Evolutionary conservation across 2,329 filamentous ascomycete species (phyloP).

Genomic region (Fusarium penzigii): DNA sequence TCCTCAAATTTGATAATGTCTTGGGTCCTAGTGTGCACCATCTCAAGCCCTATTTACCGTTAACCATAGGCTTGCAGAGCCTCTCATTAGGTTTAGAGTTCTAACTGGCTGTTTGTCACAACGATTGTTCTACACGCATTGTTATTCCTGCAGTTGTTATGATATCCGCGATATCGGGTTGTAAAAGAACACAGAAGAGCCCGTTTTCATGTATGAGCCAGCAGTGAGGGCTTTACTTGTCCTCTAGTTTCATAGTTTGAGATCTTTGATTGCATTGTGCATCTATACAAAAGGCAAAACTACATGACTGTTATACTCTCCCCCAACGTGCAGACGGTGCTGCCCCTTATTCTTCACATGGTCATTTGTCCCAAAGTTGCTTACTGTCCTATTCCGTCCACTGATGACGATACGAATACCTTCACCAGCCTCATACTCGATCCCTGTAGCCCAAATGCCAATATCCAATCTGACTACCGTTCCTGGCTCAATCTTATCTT

Average conservation of each 20-base stretch:
- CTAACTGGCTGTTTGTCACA: too few relatives aligned
- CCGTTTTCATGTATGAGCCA: neutral
- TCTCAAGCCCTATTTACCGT: too few relatives aligned
- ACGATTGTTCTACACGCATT: too few relatives aligned
- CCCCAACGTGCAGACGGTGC: constrained; percentile 24
- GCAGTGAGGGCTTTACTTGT: neutral
- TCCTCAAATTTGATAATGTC: too few relatives aligned
- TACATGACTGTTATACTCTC: constrained; percentile 20
- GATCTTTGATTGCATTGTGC: neutral
- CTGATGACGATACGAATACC: constrained; percentile 21
- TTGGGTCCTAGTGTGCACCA: too few relatives aligned
- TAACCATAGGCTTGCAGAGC: too few relatives aligned
- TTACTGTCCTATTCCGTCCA: constrained; percentile 23
- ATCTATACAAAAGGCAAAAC: constrained; percentile 13
- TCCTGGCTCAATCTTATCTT: constrained; percentile 26
- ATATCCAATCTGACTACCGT: constrained; percentile 29
- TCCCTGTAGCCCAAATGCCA: constrained; percentile 31
- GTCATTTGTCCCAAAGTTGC: constrained; percentile 10
- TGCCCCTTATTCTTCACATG: constrained; percentile 19
- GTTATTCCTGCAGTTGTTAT: too few relatives aligned
- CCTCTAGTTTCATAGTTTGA: neutral
- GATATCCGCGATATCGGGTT: too few relatives aligned
- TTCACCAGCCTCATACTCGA: constrained; percentile 31
- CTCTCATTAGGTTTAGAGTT: too few relatives aligned
- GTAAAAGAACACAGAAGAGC: too few relatives aligned